Base-by-base conservation (phyloP, 768 basidiomycete genomes). In the Trametes punicea region DNA sequence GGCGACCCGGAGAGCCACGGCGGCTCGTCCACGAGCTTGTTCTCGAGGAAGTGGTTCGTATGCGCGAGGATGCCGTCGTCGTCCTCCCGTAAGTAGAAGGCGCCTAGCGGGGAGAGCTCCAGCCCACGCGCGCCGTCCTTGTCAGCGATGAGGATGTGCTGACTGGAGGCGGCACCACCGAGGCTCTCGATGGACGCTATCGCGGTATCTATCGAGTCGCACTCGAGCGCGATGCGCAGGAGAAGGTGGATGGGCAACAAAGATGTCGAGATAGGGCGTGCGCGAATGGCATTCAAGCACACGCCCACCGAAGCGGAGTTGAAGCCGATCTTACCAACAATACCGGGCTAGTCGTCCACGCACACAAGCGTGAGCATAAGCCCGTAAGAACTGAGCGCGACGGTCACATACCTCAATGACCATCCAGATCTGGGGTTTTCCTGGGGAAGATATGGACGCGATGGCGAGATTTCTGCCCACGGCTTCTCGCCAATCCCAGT, bases 311-410 rank as follows among this genome's bases (percentile, higher is more conserved):
- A 71, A 15, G 64, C 59, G 1, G 69, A 66, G 59, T 73, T 73
- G 64, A 70, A 72, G 23, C 72, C 72, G 26, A 73, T 73, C 61
- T 73, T 73, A 41, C 71, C 72, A 5, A 73, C 67, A 52, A 73
- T 71, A 16, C 72, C 72, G 23, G 71, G 66, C 71, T 73, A 49
- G 13, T 11, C 25, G 10, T 29, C 23, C 33, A 7, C 33, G 29
- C 30, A 21, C n/a, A 41, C 4, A 27, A 6, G 7, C 1, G 16
- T n/a, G 9, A 26, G 13, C 4, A 16, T 8, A 21, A 21, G 15
- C 3, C 26, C 15, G 29, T 13, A 27, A 6, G 45, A 18, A 38
- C 34, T 7, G 21, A 7, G 34, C 33, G 4, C 8, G 4, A 9
- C 13, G n/a, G 15, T 7, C 13, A 16, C 65, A 18, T 51, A 71